Percentiles rank a stretch among this genome's conserved stretches.
Evolutionary conservation across 1,284 basidiomycete species (phyloP).

Genomic region (Pyrrhoderma lamaoense): DNA sequence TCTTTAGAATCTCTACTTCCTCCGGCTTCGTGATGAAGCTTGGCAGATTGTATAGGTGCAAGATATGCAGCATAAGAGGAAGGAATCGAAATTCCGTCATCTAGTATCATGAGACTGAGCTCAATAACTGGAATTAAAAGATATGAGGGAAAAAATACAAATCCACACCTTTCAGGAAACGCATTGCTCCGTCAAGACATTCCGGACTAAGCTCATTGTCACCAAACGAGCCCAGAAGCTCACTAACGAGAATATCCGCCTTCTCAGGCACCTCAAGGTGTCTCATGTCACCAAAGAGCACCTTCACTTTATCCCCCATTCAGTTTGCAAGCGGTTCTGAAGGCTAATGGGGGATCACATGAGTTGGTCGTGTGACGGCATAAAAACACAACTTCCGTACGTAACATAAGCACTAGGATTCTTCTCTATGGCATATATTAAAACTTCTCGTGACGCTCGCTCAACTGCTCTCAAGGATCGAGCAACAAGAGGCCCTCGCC

Average conservation of each 20-base stretch:
- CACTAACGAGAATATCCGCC: slow-evolving; percentile 93
- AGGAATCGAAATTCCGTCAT: slow-evolving; percentile 91
- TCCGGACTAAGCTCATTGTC: slow-evolving; percentile 99
- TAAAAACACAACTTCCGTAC: slow-evolving; percentile 39
- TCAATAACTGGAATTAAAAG: slow-evolving; percentile 5
- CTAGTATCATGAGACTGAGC: slow-evolving; percentile 33
- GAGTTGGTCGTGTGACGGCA: neutral
- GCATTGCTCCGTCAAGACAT: slow-evolving; percentile 91
- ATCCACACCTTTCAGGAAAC: slow-evolving; percentile 78
- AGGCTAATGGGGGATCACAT: slow-evolving; percentile 41
- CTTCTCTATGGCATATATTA: slow-evolving; percentile 91
- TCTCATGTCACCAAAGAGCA: slow-evolving; percentile 95
- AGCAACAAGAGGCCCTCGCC: slow-evolving; percentile 89
- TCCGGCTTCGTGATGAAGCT: slow-evolving; percentile 79
- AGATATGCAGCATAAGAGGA: slow-evolving; percentile 93
- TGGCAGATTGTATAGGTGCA: slow-evolving; percentile 89
- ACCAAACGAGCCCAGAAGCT: slow-evolving; percentile 94
- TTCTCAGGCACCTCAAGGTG: slow-evolving; percentile 70
- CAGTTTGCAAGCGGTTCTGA: slow-evolving; percentile 69
- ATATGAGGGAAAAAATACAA: neutral
- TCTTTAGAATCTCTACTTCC: slow-evolving; percentile 48
- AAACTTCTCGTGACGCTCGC: slow-evolving; percentile 57
- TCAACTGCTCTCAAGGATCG: slow-evolving; percentile 77
- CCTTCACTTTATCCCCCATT: slow-evolving; percentile 83
- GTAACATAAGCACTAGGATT: slow-evolving; percentile 92